Base-by-base conservation (phyloP, 2,329 filamentous ascomycete species). In the Xylariaceae sp. region DNA sequence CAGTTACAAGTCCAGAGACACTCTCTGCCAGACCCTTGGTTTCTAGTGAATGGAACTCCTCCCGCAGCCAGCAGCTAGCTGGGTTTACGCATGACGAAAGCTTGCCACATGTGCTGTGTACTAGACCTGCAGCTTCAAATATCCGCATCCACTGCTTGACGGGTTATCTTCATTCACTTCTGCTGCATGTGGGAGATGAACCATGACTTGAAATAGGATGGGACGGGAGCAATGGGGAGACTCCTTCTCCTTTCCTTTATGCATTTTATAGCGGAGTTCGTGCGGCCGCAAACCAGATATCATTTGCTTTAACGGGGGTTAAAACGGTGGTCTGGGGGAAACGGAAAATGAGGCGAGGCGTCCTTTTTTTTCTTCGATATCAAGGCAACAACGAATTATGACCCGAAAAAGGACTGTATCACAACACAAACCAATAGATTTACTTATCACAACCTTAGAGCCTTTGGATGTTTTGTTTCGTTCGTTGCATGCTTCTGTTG, bases 71-170 rank as follows among this genome's bases (percentile, higher is more conserved):
- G 35, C 43, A 21, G 40, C 29, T 48, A n/a, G 20, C 18, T 16
- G 27, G 54, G 46, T 57, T 57, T 45, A 51, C 56, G 55, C 46
- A 53, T 57, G 52, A 45, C 39, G 46, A 55, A 59, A 55, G 47
- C 57, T 57, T 62, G 40, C 51, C 56, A 52, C 49, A 58, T 66
- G 55, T 50, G 55, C 48, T 43, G 56, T 62, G 58, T 43, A 40
- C 57, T 55, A 30, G 53, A 26, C 13, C 35, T 45, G 56, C 30
- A 48, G 23, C 39, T 4, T 40, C 37, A n/a, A n/a, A n/a, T n/a
- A n/a, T n/a, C n/a, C n/a, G n/a, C n/a, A n/a, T n/a, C n/a, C n/a
- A n/a, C n/a, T n/a, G n/a, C n/a, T n/a, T n/a, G n/a, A n/a, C n/a
- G n/a, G n/a, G n/a, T 39, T 29, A 23, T 44, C 24, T 32, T 20